These are phyloP conservation scores for Chernovozyma aurita DNA, from an alignment of 1,139 yeast genomes.

Conservation along the genomic window DNA sequence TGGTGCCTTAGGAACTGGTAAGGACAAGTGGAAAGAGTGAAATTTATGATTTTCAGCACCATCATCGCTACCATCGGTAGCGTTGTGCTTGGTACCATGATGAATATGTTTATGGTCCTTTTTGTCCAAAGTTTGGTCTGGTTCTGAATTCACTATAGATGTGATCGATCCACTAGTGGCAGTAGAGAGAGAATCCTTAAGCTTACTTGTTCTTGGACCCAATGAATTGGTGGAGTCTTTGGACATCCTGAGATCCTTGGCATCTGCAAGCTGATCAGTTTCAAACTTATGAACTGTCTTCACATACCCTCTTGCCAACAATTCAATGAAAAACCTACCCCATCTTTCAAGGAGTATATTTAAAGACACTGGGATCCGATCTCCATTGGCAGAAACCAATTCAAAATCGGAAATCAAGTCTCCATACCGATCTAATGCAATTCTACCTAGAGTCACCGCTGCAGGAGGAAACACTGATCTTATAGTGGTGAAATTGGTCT, in stretches of 20 bases:
- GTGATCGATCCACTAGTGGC: background rate
- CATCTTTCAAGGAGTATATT: conserved; percentile 63
- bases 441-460: conserved; percentile 72
- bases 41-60: background rate
- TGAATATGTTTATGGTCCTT: no score
- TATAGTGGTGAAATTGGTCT: conserved; percentile 58
- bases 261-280: conserved; percentile 21
- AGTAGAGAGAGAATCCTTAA: background rate
- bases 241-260: conserved; percentile 5
- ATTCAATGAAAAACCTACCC: conserved; percentile 64
- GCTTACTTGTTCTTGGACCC: background rate
- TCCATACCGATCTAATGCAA: conserved; percentile 66
- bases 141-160: background rate
- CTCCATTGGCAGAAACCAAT: conserved; percentile 63
- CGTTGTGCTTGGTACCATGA: no score
- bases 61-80: background rate
- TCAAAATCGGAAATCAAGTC: conserved; percentile 66
- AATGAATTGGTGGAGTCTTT: conserved; percentile 1
- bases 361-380: conserved; percentile 57
- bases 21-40: conserved; percentile 16
- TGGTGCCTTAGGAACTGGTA: conserved; percentile 21
- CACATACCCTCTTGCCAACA: conserved; percentile 61
- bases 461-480: conserved; percentile 69
- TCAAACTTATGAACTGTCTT: conserved; percentile 49
- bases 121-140: background rate